Percentiles rank a stretch among this genome's conserved stretches.
These are phyloP conservation scores for Athelia psychrophila DNA, from an alignment of 1,284 basidiomycete genomes.

Conservation along the genomic window DNA sequence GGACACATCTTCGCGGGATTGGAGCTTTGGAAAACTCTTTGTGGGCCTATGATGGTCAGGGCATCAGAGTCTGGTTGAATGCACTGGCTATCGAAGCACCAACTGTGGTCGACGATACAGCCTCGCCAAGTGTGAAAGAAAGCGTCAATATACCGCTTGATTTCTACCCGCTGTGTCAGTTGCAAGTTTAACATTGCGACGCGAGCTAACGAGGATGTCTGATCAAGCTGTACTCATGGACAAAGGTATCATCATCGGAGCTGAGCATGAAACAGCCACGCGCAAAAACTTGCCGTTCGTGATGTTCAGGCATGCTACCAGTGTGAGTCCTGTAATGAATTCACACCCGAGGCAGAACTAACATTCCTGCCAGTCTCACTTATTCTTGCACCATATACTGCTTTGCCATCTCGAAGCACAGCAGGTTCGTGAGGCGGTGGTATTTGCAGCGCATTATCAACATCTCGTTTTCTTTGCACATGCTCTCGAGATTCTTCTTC, in stretches of 20 bases:
- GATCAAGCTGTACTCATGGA: constrained; percentile 90
- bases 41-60: constrained; percentile 94
- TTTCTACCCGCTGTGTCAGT: constrained; percentile 94
- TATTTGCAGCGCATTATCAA: constrained; percentile 86
- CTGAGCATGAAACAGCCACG: constrained; percentile 83
- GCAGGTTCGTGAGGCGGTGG: constrained; percentile 78
- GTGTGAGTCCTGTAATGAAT: constrained; percentile 47
- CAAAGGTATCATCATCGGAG: constrained; percentile 97
- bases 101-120: constrained; percentile 37
- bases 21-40: constrained; percentile 93
- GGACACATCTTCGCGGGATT: constrained; percentile 95
- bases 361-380: constrained; percentile 63
- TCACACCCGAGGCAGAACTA: constrained; percentile 2
- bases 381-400: constrained; percentile 93
- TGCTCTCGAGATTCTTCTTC: constrained; percentile 90
- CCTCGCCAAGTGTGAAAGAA: constrained; percentile 77
- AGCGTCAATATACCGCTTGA: constrained; percentile 89
- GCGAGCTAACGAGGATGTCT: constrained; percentile 7
- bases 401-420: constrained; percentile 76
- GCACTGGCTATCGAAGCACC: constrained; percentile 83
- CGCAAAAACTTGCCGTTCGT: constrained; percentile 84
- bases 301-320: constrained; percentile 90
- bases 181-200: constrained; percentile 2
- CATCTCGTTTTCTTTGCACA: constrained; percentile 92
- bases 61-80: constrained; percentile 93